Evolutionary conservation across 441 rosid species (phyloP), one percentile per base, ranked within the genome.

Genomic region (Pelargonium hybrid): DNA sequence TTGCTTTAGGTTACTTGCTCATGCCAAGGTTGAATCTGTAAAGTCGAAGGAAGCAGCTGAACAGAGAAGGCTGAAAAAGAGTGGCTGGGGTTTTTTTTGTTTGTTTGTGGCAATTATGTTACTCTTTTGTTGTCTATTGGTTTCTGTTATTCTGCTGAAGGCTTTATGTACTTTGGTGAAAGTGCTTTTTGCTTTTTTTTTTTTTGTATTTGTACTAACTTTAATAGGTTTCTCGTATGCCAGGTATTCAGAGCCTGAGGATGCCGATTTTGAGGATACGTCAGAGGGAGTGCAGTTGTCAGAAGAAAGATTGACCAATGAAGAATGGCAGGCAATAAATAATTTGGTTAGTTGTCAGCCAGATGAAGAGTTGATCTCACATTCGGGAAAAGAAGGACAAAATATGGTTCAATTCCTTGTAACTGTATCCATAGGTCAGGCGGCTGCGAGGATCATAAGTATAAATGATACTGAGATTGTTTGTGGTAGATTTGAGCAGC

Each of bases 321-420:
- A 95, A 80, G 99, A 95, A 82, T 95, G 99, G 99, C 88, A 82
- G 77, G 91, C 99, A 66, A 77, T 95, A 69, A 88, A 92, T 78
- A 91, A 91, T 76, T 85, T 92, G 72, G 90, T 95, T 67, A 95
- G 97, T 84, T 84, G 77, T 80, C 96, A 95, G 88, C 89, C 87
- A 18, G 96, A 86, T 61, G 96, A 92, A 80, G 97, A 91, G 74
- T 71, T 78, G 39, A 73, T 34, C 71, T 77, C 83, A 70, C 86
- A 83, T 74, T 78, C 85, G 56, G 91, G 91, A 74, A 95, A 87
- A 82, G 96, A 92, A 80, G 81, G 79, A 85, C 98, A 90, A 76
- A 91, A 86, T 82, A 87, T 88, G 97, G 86, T 87, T 73, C 89
- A 79, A 62, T 83, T 82, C 86, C 77, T 91, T 79, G 88, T 88